Conservation (phyloP, 1,139 yeast genomes). For the Magnusiomyces suaveolens region DNA sequence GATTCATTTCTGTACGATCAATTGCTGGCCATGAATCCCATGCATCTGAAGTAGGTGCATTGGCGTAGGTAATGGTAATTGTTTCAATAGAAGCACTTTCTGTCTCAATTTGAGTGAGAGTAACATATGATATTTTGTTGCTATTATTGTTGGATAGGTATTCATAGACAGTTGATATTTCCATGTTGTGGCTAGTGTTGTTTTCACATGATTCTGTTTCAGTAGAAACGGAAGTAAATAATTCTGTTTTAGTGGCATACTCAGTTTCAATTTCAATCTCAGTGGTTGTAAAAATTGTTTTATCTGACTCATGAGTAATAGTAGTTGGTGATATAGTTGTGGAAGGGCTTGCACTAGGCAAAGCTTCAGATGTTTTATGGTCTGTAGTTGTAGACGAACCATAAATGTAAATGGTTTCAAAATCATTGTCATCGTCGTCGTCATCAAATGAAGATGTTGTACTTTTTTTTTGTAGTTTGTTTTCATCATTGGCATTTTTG, state of each 20-base stretch:
- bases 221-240: not conserved
- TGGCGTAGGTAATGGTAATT: not conserved
- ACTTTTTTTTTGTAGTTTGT: too few relatives aligned
- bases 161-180: too few relatives aligned
- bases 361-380: too few relatives aligned
- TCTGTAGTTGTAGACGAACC: not conserved
- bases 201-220: not conserved
- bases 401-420: constrained; percentile 1
- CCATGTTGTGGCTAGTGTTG: not conserved
- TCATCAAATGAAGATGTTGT: not conserved
- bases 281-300: too few relatives aligned
- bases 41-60: not conserved
- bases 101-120: too few relatives aligned
- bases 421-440: not conserved
- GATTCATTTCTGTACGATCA: not conserved
- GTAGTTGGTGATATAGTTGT: not conserved
- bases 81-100: not conserved
- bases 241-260: too few relatives aligned
- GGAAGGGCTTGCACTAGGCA: not conserved
- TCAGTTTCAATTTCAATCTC: not conserved
- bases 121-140: too few relatives aligned
- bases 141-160: too few relatives aligned
- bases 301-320: not conserved
- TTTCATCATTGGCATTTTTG: too few relatives aligned
- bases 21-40: not conserved